phyloP scores from a whole-genome alignment of 75 land plant genomes.

The Picea glauca region DNA sequence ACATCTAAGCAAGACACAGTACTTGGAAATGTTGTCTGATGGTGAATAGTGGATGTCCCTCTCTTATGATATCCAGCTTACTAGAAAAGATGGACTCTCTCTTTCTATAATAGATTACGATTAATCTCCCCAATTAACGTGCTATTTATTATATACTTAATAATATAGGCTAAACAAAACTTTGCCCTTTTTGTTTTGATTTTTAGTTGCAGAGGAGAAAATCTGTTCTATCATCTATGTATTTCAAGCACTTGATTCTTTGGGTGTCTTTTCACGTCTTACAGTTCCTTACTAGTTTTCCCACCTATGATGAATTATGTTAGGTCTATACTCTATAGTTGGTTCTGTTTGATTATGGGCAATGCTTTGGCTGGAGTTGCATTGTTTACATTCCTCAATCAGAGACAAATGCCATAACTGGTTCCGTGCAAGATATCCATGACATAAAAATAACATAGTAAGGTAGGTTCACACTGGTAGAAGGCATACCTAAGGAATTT shows the following conservation, averaged over 20 bases:
- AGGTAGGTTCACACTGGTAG: not conserved
- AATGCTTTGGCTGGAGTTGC: not conserved
- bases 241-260: not conserved
- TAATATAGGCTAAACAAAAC: no score
- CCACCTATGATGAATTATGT: not conserved
- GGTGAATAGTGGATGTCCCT: no score
- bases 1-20: no score
- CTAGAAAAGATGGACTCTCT: no score
- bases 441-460: not conserved
- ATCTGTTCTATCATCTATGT: not conserved
- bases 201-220: not conserved
- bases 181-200: not conserved
- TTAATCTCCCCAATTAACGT: no score
- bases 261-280: not conserved
- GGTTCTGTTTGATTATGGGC: not conserved
- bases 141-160: no score
- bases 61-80: no score
- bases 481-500: not conserved
- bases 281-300: not conserved
- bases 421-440: not conserved
- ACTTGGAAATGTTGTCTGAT: no score
- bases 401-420: not conserved
- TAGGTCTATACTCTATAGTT: not conserved
- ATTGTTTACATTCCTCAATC: not conserved
- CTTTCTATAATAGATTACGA: no score